Evolutionary conservation across 1,284 basidiomycete genomes (phyloP), one percentile per base, ranked within the genome.

Genomic region (Boletellus dicymbophilus): DNA sequence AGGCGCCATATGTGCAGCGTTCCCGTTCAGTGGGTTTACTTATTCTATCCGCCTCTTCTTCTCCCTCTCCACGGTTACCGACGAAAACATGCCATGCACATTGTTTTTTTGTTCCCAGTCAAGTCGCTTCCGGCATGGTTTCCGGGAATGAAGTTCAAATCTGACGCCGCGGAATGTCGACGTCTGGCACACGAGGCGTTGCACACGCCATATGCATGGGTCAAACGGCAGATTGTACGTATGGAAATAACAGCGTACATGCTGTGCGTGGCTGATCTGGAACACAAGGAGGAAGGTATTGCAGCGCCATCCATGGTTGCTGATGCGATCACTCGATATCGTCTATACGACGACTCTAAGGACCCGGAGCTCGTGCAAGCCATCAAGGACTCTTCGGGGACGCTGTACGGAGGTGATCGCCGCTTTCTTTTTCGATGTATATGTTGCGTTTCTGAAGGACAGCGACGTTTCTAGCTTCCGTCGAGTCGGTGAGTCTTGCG

Each of bases 401-500:
- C 52, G 13, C 12, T 58, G 6, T 59, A 60, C 22, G 5, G 44
- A 51, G 57, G 63, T 62, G 27, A 60, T 25, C 7, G 10, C 9
- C 28, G n/a, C n/a, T n/a, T 16, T 16, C 6, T 15, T 13, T 31
- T 31, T 10, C 6, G 12, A 2, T 33, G 0, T 6, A 3, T 6
- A 3, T 6, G 8, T 37, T 11, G 20, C 3, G 25, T 23, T 16
- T 34, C 3, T 37, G 6, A 10, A 33, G 12, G 20, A 20, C 54
- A 10, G 60, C 8, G 3, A 22, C 18, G 2, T 43, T 6, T 6
- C 23, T n/a, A 65, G 61, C 62, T 1, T 46, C 51, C 0, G 58
- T 54, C 6, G 52, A 61, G 27, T 63, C 64, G 27, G 61, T 62
- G 30, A 7, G 62, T 50, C 33, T 20, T 26, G 5, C n/a, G 18